phyloP scores from a whole-genome alignment of 352 stramenopile genomes.

The Globisporangium megalacanthum region DNA sequence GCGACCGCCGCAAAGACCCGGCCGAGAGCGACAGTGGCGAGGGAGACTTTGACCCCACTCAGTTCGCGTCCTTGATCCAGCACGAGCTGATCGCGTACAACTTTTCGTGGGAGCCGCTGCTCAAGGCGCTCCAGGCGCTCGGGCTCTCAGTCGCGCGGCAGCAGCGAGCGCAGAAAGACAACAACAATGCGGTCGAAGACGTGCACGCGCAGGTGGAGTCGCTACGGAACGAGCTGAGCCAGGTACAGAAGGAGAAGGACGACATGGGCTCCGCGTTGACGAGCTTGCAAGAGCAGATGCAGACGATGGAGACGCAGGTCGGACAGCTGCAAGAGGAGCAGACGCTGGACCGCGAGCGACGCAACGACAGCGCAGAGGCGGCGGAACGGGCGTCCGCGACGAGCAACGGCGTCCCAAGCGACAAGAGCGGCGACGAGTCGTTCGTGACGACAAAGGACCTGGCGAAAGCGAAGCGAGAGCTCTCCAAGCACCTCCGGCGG shows the following conservation, averaged over 20 bases:
- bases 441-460: conserved; percentile 50
- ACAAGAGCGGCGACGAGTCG: conserved; percentile 10
- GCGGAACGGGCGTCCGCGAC: not conserved
- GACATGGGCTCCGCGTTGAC: conserved; percentile 36
- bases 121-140: conserved; percentile 57
- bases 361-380: not conserved
- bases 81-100: conserved; percentile 67
- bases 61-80: conserved; percentile 56
- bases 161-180: conserved; percentile 37
- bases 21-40: conserved; percentile 8
- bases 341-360: conserved; percentile 11
- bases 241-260: conserved; percentile 52
- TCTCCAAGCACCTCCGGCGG: conserved; percentile 40
- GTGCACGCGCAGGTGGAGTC: conserved; percentile 42
- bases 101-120: conserved; percentile 66
- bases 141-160: conserved; percentile 48
- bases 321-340: conserved; percentile 19
- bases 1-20: conserved; percentile 4
- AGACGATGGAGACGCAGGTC: conserved; percentile 40
- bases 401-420: conserved; percentile 3
- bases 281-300: conserved; percentile 43
- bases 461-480: conserved; percentile 30
- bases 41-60: conserved; percentile 30
- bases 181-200: conserved; percentile 41
- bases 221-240: conserved; percentile 34